Evolutionary conservation across 2,329 filamentous ascomycete genomes (phyloP), one percentile per base, ranked within the genome.

Genomic region (Xenosphaeropsis pyriputrescens): DNA sequence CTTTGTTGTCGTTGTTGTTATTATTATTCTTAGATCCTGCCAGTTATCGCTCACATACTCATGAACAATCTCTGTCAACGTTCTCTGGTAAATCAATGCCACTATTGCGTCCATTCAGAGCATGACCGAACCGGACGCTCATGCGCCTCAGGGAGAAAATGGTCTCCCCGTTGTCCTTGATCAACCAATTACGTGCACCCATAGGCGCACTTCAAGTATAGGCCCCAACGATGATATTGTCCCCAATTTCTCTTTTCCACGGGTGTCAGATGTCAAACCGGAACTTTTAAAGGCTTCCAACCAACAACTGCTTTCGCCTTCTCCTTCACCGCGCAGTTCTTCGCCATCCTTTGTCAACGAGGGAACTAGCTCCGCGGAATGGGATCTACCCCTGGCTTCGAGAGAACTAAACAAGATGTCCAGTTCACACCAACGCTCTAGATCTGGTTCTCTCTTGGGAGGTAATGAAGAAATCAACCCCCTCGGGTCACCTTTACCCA

Each of bases 271-370:
- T 15, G 17, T 19, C 29, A 19, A 37, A 18, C 7, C 31, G 18
- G 35, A 52, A 12, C 43, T 52, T 15, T 26, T 26, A 9, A 26
- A 9, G 22, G 8, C 22, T 3, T 26, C 22, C 22, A 26, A 11
- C 22, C 8, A 26, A 6, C 22, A 26, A 32, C 48, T 47, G 22
- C 50, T 50, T 35, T 52, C 49, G 2, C 47, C 46, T 5, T 44
- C 49, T 6, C 46, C 46, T 13, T 51, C 49, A 14, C 45, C 47
- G 17, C 41, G 45, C 40, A 47, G 47, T 26, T 36, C 33, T 11
- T 49, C 46, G 15, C 47, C 47, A n/a, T 44, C 46, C 17, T 18
- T 47, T 12, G 38, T 39, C 4, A 43, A 36, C 12, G 45, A 40
- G 22, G 22, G 5, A 26, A 26, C 22, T 15, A 35, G 44, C 18